phyloP scores from a whole-genome alignment of 768 basidiomycete genomes.

The Boletellus ananas region DNA sequence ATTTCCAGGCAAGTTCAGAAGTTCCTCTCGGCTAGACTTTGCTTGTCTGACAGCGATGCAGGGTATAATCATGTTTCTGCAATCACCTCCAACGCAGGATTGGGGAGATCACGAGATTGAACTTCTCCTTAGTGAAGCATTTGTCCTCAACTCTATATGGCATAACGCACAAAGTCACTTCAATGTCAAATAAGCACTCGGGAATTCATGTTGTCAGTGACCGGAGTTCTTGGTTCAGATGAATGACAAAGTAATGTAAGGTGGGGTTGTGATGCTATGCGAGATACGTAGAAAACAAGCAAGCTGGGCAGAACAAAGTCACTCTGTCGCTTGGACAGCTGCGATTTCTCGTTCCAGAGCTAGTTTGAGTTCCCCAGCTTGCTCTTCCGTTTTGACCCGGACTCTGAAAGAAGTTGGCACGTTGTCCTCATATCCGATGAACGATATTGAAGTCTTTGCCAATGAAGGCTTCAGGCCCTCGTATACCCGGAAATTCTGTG shows the following conservation, averaged over 20 bases:
- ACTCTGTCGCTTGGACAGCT: constrained; percentile 33
- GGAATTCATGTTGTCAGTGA: not conserved
- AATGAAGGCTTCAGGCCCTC: constrained; percentile 51
- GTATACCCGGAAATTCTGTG: constrained; percentile 75
- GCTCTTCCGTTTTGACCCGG: constrained; percentile 55
- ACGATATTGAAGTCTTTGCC: constrained; percentile 52
- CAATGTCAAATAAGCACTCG: constrained; percentile 42
- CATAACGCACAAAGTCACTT: constrained; percentile 91
- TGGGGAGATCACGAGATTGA: constrained; percentile 98
- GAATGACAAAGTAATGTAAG: constrained; percentile 22
- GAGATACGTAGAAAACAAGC: not conserved
- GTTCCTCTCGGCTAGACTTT: not conserved
- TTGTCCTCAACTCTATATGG: constrained; percentile 90
- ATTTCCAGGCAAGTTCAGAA: constrained; percentile 77
- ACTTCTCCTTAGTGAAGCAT: constrained; percentile 92
- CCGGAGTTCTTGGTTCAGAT: constrained; percentile 1
- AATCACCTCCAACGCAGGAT: constrained; percentile 84
- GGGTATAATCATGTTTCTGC: constrained; percentile 99
- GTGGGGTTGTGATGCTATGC: constrained; percentile 22
- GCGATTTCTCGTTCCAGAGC: constrained; percentile 62
- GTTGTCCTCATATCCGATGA: constrained; percentile 64
- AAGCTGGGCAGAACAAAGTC: not conserved
- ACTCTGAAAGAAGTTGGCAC: constrained; percentile 58
- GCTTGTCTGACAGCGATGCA: constrained; percentile 28
- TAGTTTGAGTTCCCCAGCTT: constrained; percentile 53